A percentile compares a stretch with the other conserved stretches of the same genome.
phyloP scores from a whole-genome alignment of 1,284 basidiomycete species.

The Hemileia vastatrix region DNA sequence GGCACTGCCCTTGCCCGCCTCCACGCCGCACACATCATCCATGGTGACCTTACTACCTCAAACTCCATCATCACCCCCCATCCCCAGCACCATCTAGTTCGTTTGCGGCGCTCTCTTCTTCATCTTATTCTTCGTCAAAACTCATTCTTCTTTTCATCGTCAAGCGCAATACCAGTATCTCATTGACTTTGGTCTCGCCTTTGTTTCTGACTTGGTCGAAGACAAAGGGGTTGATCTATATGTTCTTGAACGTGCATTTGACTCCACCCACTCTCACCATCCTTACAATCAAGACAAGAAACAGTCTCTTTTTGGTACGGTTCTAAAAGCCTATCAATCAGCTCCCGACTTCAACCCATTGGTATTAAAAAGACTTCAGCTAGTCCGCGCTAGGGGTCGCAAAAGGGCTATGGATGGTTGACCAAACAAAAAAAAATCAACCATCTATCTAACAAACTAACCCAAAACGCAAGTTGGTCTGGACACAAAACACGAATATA shows the following conservation, averaged over 20 bases:
- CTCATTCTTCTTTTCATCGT: not conserved
- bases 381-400: slow-evolving; percentile 10
- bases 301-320: not conserved
- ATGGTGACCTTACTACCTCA: slow-evolving; percentile 96
- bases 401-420: slow-evolving; percentile 14
- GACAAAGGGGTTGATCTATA: slow-evolving; percentile 93
- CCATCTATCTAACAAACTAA: too few relatives aligned
- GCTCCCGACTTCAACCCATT: not conserved
- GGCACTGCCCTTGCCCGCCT: slow-evolving; percentile 79
- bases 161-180: slow-evolving; percentile 43
- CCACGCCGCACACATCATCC: slow-evolving; percentile 79
- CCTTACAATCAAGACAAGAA: not conserved
- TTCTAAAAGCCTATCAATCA: slow-evolving; percentile 6
- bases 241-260: slow-evolving; percentile 89
- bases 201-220: slow-evolving; percentile 53
- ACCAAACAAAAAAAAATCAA: too few relatives aligned
- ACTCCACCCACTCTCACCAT: slow-evolving; percentile 77
- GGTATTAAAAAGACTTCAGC: not conserved
- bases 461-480: too few relatives aligned
- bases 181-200: slow-evolving; percentile 92
- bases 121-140: too few relatives aligned
- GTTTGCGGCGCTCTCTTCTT: not conserved
- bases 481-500: too few relatives aligned
- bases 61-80: slow-evolving; percentile 73
- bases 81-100: slow-evolving; percentile 43